Evolutionary conservation across 1,284 basidiomycete species (phyloP).

Genomic region (Fomitiporia mediterranea): DNA sequence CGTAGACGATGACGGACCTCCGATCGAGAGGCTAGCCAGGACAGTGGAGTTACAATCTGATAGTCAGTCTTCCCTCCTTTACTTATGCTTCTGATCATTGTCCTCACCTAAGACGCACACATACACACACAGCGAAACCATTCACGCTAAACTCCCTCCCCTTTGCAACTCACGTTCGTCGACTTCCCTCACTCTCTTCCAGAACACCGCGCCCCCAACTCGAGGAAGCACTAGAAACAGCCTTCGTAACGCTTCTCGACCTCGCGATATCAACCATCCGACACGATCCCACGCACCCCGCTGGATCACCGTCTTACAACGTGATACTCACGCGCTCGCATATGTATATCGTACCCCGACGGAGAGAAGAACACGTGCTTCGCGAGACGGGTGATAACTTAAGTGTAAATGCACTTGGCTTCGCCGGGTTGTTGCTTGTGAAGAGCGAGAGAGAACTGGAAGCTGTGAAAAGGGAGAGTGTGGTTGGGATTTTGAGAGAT

Average conservation of each 20-base stretch:
- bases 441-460: slow-evolving; percentile 72
- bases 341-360: slow-evolving; percentile 77
- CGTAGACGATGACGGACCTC: slow-evolving; percentile 57
- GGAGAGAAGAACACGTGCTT: slow-evolving; percentile 49
- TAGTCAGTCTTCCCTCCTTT: slow-evolving; percentile 39
- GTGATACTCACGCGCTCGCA: slow-evolving; percentile 79
- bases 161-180: slow-evolving; percentile 76
- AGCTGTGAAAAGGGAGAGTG: slow-evolving; percentile 55
- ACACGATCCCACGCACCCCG: slow-evolving; percentile 54
- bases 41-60: slow-evolving; percentile 53
- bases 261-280: slow-evolving; percentile 73
- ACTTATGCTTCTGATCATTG: slow-evolving; percentile 16
- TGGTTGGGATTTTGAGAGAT: slow-evolving; percentile 53
- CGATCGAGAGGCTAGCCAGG: slow-evolving; percentile 66
- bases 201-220: slow-evolving; percentile 44
- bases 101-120: slow-evolving; percentile 2
- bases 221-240: slow-evolving; percentile 51
- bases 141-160: slow-evolving; percentile 65
- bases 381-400: slow-evolving; percentile 49
- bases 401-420: slow-evolving; percentile 81
- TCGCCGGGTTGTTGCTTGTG: slow-evolving; percentile 80
- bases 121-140: slow-evolving; percentile 53
- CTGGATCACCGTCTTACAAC: slow-evolving; percentile 74
- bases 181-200: slow-evolving; percentile 50
- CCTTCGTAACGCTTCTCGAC: slow-evolving; percentile 75